Base-by-base conservation (phyloP, 768 basidiomycete genomes). In the Leccinum subgranulosum region DNA sequence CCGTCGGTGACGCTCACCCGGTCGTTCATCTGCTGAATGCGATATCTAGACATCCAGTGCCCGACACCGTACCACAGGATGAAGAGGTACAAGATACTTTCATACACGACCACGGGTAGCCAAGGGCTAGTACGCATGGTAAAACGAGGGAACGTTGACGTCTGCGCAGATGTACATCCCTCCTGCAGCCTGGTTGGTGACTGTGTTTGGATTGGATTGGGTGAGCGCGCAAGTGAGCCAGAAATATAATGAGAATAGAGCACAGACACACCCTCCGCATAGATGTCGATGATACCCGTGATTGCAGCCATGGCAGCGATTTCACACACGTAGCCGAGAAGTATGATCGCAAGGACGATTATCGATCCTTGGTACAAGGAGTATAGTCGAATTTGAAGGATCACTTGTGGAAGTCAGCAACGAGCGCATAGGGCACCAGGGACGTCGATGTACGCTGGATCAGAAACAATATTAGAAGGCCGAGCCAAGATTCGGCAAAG, bases 361-460 rank as follows among this genome's bases (percentile, higher is more conserved):
- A 27, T 56, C 3, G 64, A 65, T 29, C 47, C 14, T 33, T 27
- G 43, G 28, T 58, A 64, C 48, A 61, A 34, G 8, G 59, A 39
- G n/a, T 64, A 58, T 23, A 64, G 23, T 15, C 59, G 59, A 43
- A 41, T 54, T 54, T 61, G 63, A 51, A 64, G 59, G 33, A 64
- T 46, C 7, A 64, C 59, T 64, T 39, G 28, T 17, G n/a, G 6
- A n/a, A 2, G 27, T 64, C 21, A 55, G 27, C 3, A 29, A 33
- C 19, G n/a, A 21, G 15, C 9, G n/a, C 17, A 4, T 28, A 49
- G 2, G 9, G 3, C 23, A 15, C 4, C 12, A 7, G 8, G 25
- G 14, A 15, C 9, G 19, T 14, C n/a, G 12, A 61, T 59, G 47
- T 43, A 53, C 51, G 29, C 15, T 60, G 61, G 12, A 60, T 55